Base-by-base conservation (phyloP, 2,329 filamentous ascomycete genomes). In the Setomelanomma holmii region DNA sequence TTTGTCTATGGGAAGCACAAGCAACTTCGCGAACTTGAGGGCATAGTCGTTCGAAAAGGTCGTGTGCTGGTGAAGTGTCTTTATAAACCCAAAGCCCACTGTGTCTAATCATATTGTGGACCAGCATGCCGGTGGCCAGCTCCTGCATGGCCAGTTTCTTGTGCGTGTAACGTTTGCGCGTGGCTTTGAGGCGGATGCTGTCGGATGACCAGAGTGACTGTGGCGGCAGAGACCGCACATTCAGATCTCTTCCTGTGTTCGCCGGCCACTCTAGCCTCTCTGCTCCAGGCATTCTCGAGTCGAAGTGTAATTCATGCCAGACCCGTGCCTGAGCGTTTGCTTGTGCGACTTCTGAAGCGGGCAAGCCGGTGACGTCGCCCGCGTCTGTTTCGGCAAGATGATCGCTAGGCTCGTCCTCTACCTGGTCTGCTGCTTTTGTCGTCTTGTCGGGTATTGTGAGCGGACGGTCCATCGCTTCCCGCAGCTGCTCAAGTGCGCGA, bases 401-500 rank as follows among this genome's bases (percentile, higher is more conserved):
- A 3, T 30, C 5, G 3, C 10, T 30, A 30, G 27, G 27, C 27
- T 30, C 27, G 10, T 8, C 27, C n/a, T n/a, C n/a, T n/a, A n/a
- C n/a, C n/a, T n/a, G n/a, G n/a, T n/a, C n/a, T n/a, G n/a, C n/a
- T n/a, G n/a, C n/a, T n/a, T n/a, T n/a, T n/a, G n/a, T n/a, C n/a
- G n/a, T 30, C 27, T 30, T 14, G 27, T 6, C 27, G 27, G 27
- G 27, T 30, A 14, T 30, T 30, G 27, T 3, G 10, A 17, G 3
- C 21, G 12, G 44, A n/a, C 27, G 21, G 8, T 55, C 39, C 35
- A 47, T 8, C 30, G 46, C 39, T n/a, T 60, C 40, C 11, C 42
- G 45, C 24, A 63, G 27, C 21, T 52, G 59, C 14, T 82, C 80
- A 59, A 90, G 82, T 51, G 84, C 82, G 17, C 74, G 68, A 48